Conservation (phyloP, 257 asterid genomes). For the Anisodus acutangulus region DNA sequence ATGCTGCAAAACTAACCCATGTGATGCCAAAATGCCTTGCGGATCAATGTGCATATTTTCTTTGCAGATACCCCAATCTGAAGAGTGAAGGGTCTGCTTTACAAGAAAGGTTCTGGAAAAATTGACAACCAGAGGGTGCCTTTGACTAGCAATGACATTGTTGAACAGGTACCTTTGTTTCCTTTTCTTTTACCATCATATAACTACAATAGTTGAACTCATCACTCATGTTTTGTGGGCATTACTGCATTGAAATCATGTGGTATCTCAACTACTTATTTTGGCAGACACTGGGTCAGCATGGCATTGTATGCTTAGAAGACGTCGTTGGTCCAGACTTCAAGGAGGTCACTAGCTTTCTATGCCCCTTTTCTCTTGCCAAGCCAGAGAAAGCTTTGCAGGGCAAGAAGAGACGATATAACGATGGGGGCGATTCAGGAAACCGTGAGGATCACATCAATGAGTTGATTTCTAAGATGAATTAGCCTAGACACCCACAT, state of each 20-base stretch:
- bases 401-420: conserved; percentile 75
- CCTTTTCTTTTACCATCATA: background rate
- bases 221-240: background rate
- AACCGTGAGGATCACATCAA: conserved; percentile 70
- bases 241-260: background rate
- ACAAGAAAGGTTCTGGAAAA: conserved; percentile 81
- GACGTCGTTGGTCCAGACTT: conserved; percentile 83
- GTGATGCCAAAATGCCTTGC: background rate
- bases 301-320: conserved; percentile 75
- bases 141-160: conserved; percentile 75
- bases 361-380: conserved; percentile 73
- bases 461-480: conserved; percentile 75
- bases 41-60: background rate
- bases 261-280: conserved; percentile 22
- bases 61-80: conserved; percentile 72
- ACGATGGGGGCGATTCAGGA: conserved; percentile 92
- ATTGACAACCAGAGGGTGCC: conserved; percentile 64
- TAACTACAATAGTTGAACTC: background rate
- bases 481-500: conserved; percentile 42
- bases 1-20: background rate
- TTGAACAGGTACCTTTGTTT: conserved; percentile 66
- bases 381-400: conserved; percentile 76
- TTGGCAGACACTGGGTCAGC: conserved; percentile 70
- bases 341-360: conserved; percentile 61
- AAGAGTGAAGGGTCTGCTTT: conserved; percentile 89